phyloP scores from a whole-genome alignment of 306 rosid species.

The Casuarina equisetifolia region DNA sequence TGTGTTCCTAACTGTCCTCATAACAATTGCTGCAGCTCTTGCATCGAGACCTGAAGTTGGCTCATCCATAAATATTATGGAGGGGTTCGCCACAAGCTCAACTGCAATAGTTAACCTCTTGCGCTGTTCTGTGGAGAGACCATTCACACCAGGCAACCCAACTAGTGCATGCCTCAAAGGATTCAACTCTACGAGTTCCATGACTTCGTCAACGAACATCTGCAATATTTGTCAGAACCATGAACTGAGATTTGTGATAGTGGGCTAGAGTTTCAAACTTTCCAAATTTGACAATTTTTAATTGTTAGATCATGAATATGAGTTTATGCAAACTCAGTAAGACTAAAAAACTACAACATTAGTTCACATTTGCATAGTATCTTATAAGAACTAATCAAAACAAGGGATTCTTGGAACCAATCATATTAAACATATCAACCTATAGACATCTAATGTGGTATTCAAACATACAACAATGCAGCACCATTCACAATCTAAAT shows the following conservation, averaged over 20 bases:
- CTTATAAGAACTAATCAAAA: too few species aligned
- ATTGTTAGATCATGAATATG: background rate
- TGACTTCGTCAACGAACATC: slow-evolving; percentile 59
- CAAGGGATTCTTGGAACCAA: too few species aligned
- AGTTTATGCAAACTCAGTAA: too few species aligned
- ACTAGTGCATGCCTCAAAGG: slow-evolving; percentile 44
- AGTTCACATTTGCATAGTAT: too few species aligned
- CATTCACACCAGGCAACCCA: slow-evolving; percentile 52
- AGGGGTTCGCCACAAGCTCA: slow-evolving; percentile 57
- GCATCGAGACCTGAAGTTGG: slow-evolving; percentile 64
- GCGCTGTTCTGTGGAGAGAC: slow-evolving; percentile 56
- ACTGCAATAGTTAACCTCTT: slow-evolving; percentile 59
- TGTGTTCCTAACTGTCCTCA: slow-evolving; percentile 57
- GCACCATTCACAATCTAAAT: too few species aligned
- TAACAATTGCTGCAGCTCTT: slow-evolving; percentile 61
- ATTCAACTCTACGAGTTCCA: slow-evolving; percentile 52
- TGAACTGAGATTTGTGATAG: background rate
- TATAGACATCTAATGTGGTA: too few species aligned
- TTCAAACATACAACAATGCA: too few species aligned
- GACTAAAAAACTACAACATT: too few species aligned
- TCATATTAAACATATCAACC: too few species aligned
- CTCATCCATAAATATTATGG: slow-evolving; percentile 61
- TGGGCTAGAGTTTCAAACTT: background rate
- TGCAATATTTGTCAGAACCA: slow-evolving; percentile 9
- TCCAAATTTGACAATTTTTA: background rate